Conservation (phyloP, 1,139 yeast genomes). For the Geotrichum phurueaensis region DNA sequence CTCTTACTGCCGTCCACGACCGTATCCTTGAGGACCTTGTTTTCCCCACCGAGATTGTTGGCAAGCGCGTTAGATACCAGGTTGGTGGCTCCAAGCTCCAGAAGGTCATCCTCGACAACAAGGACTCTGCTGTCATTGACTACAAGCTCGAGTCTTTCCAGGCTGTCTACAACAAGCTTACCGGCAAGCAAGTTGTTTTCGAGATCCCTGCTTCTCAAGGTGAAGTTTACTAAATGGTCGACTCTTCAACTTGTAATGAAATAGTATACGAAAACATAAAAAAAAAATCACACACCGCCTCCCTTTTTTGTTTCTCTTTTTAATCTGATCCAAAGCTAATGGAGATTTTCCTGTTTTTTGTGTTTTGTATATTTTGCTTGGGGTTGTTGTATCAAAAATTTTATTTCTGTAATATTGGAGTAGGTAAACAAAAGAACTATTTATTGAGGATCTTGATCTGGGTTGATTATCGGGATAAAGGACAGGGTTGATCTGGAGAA, state of each 20-base stretch:
- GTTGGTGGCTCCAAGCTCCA: conserved; percentile 99
- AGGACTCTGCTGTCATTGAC: conserved; percentile 95
- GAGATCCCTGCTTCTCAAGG: conserved; percentile 72
- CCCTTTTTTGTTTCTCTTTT: not conserved
- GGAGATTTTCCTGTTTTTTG: not conserved
- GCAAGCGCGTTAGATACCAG: conserved; percentile 98
- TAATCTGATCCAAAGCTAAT: not conserved
- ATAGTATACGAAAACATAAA: conserved; percentile 4
- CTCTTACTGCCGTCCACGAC: conserved; percentile 98
- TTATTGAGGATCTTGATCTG: too few relatives aligned
- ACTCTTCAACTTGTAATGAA: conserved; percentile 5
- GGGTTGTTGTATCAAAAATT: not conserved
- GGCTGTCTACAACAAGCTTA: conserved; percentile 95
- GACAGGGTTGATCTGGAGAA: too few relatives aligned
- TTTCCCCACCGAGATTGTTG: conserved; percentile 98
- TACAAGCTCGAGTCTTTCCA: conserved; percentile 99
- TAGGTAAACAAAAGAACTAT: too few relatives aligned
- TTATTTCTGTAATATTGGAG: too few relatives aligned
- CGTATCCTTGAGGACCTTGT: conserved; percentile 97
- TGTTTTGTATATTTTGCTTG: not conserved
- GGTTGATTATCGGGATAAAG: too few relatives aligned
- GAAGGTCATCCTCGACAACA: conserved; percentile 96
- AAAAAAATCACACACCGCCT: conserved; percentile 2
- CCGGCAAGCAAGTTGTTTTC: conserved; percentile 99
- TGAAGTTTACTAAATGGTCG: conserved; percentile 51